Evolutionary conservation across 192 early-diverging fungal genomes (phyloP).

Genomic region (Coemansia sp.): DNA sequence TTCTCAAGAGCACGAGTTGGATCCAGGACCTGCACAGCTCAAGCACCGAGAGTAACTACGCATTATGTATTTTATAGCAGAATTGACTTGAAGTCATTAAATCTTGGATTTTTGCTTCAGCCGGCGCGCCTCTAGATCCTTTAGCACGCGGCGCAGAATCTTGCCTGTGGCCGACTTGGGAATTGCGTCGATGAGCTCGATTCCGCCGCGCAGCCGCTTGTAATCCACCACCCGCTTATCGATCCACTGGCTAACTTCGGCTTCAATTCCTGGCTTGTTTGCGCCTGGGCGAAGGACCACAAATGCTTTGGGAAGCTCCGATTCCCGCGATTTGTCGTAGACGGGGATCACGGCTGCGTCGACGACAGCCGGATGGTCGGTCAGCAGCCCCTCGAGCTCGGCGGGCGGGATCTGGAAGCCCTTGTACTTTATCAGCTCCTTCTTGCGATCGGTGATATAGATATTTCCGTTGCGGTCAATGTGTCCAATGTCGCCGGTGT

Average conservation of each 20-base stretch:
- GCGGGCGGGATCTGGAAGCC: slow-evolving; percentile 80
- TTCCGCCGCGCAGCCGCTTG: slow-evolving; percentile 76
- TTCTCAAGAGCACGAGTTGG: background rate
- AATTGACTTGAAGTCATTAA: slow-evolving; percentile 1
- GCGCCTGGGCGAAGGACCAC: slow-evolving; percentile 59
- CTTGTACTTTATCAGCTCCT: slow-evolving; percentile 96
- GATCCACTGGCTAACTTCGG: slow-evolving; percentile 54
- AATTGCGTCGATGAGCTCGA: slow-evolving; percentile 66
- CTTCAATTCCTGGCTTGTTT: slow-evolving; percentile 28
- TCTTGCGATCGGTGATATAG: slow-evolving; percentile 71
- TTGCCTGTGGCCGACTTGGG: slow-evolving; percentile 82
- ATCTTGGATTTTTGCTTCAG: slow-evolving; percentile 17
- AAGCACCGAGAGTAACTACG: background rate
- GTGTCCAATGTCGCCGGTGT: slow-evolving; percentile 77
- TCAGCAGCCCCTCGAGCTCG: slow-evolving; percentile 76
- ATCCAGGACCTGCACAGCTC: background rate
- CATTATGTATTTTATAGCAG: background rate
- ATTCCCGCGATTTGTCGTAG: slow-evolving; percentile 56
- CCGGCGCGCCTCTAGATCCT: slow-evolving; percentile 21
- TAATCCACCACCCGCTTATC: slow-evolving; percentile 60
- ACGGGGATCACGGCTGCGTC: slow-evolving; percentile 67
- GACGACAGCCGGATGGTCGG: slow-evolving; percentile 62
- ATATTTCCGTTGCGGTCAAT: slow-evolving; percentile 62
- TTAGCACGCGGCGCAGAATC: slow-evolving; percentile 70
- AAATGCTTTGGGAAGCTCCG: slow-evolving; percentile 78